Evolutionary conservation across 2,329 filamentous ascomycete species (phyloP).

Genomic region (Microcyclospora pomicola): DNA sequence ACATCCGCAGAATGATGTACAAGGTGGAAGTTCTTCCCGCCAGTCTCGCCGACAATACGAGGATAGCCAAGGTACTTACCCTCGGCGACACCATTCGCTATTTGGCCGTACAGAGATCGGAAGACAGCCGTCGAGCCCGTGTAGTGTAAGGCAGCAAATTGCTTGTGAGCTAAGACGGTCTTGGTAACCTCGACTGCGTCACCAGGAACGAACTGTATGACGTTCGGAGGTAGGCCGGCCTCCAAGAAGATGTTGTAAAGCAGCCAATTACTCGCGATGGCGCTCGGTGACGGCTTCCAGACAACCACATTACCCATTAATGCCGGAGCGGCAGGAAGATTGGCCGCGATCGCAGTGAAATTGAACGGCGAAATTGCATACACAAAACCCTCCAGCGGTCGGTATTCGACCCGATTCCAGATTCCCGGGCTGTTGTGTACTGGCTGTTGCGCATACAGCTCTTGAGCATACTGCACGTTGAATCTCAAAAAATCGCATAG

Average conservation of each 20-base stretch:
- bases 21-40: conserved; percentile 87
- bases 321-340: conserved; percentile 69
- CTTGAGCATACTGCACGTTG: conserved; percentile 86
- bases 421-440: conserved; percentile 67
- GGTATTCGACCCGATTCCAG: conserved; percentile 85
- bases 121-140: conserved; percentile 89
- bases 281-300: conserved; percentile 89
- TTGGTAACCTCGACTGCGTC: conserved; percentile 74
- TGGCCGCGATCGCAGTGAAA: conserved; percentile 89
- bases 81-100: conserved; percentile 66
- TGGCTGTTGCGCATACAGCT: conserved; percentile 79
- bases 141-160: conserved; percentile 88
- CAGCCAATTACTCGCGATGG: conserved; percentile 82
- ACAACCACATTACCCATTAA: conserved; percentile 88
- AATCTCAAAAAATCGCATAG: conserved; percentile 79
- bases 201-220: conserved; percentile 88
- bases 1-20: conserved; percentile 66
- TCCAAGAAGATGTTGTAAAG: conserved; percentile 83
- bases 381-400: conserved; percentile 85
- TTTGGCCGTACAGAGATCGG: conserved; percentile 74
- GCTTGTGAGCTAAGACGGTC: conserved; percentile 57
- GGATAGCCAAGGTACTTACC: conserved; percentile 76
- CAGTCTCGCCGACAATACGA: conserved; percentile 78
- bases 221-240: conserved; percentile 74
- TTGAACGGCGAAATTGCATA: conserved; percentile 94